Conservation (phyloP, 1,139 yeast genomes). For the Yamadazyma jaroonii region DNA sequence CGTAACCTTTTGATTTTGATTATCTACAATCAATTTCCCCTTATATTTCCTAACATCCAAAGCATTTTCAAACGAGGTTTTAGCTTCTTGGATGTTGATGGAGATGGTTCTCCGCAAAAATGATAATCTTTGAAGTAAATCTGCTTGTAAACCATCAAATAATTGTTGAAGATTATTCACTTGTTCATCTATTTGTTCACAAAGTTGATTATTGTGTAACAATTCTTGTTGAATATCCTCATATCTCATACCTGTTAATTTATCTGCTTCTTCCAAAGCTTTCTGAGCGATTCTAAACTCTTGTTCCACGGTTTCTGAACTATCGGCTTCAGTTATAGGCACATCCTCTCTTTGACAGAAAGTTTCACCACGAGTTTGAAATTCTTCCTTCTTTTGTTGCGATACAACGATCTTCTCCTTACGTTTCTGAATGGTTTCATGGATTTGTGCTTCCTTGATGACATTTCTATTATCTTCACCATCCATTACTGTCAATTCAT, state of each 20-base stretch:
- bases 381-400: constrained; percentile 18
- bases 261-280: constrained; percentile 38
- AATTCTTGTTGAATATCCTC: constrained; percentile 39
- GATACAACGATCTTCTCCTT: constrained; percentile 12
- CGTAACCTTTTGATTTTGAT: constrained; percentile 45
- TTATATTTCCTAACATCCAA: constrained; percentile 68
- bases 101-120: constrained; percentile 48
- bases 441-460: neutral
- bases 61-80: constrained; percentile 52
- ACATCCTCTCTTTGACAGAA: constrained; percentile 32
- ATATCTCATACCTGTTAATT: constrained; percentile 29
- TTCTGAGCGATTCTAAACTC: constrained; percentile 32
- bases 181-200: constrained; percentile 27
- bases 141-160: constrained; percentile 24
- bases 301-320: constrained; percentile 32
- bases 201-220: constrained; percentile 21
- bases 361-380: constrained; percentile 26
- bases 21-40: constrained; percentile 69
- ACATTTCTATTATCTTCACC: neutral
- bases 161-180: constrained; percentile 23
- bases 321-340: constrained; percentile 27
- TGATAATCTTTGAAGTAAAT: constrained; percentile 46
- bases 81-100: constrained; percentile 32
- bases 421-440: constrained; percentile 9
- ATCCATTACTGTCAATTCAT: constrained; percentile 5